Evolutionary conservation across 2,329 filamentous ascomycete species (phyloP).

Genomic region (Fusarium metavorans): DNA sequence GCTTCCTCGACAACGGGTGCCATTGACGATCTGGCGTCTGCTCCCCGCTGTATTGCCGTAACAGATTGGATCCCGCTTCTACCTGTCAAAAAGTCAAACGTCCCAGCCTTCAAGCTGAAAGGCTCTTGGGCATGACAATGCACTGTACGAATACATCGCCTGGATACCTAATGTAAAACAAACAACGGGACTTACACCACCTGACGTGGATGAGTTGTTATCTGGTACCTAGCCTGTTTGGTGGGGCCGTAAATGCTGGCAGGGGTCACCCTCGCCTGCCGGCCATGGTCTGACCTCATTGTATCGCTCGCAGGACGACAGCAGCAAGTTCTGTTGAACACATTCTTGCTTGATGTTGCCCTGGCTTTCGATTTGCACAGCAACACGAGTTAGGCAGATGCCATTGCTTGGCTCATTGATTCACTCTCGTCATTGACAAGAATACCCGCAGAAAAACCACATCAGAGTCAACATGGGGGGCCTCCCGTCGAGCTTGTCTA

Average conservation of each 20-base stretch:
- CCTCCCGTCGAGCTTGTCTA: conserved; percentile 24
- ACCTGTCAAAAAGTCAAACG: conserved; percentile 1
- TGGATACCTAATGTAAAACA: background rate
- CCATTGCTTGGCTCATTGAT: conserved; percentile 26
- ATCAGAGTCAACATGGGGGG: conserved; percentile 19
- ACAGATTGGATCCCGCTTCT: background rate
- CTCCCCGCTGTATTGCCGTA: background rate
- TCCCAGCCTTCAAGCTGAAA: background rate
- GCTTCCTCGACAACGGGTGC: conserved; percentile 12
- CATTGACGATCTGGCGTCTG: conserved; percentile 5
- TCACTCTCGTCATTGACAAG: conserved; percentile 17
- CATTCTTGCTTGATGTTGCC: conserved; percentile 13
- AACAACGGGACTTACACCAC: conserved; percentile 26
- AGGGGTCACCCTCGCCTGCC: conserved; percentile 24
- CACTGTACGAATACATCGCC: background rate
- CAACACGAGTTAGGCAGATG: conserved; percentile 7
- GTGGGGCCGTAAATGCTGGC: conserved; percentile 19
- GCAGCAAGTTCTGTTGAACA: conserved; percentile 20
- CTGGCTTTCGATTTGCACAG: conserved; percentile 6
- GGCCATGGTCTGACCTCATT: conserved; percentile 38
- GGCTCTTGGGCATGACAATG: background rate
- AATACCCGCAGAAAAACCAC: conserved; percentile 28
- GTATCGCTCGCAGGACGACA: conserved; percentile 17
- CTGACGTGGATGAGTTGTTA: conserved; percentile 23
- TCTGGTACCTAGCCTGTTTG: conserved; percentile 15